Evolutionary conservation across 31 red algal species (phyloP).

Genomic region (Asparagopsis taxiformis): DNA sequence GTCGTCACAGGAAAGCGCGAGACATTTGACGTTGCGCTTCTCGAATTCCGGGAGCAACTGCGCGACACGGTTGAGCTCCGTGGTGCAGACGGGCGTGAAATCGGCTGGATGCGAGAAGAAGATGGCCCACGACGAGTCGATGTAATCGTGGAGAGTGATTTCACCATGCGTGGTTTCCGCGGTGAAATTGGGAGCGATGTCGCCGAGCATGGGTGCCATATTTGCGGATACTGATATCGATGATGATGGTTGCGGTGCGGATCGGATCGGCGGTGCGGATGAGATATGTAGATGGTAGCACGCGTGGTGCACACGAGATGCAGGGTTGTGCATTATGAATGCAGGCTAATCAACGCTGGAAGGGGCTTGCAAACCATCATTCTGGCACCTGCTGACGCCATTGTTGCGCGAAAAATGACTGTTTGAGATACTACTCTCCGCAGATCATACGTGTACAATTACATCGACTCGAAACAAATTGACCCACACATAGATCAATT

Average conservation of each 20-base stretch:
- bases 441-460: no score
- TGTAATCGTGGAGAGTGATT: background rate
- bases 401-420: no score
- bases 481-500: no score
- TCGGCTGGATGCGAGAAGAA: conserved; percentile 81
- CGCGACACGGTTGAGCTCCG: conserved; percentile 71
- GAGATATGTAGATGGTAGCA: no score
- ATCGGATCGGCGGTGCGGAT: background rate
- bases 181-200: background rate
- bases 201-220: background rate
- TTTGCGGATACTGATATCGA: background rate
- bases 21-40: conserved; percentile 53
- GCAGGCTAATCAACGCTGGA: no score
- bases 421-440: no score
- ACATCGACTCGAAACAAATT: no score
- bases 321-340: no score
- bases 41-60: conserved; percentile 68
- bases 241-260: background rate
- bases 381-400: no score
- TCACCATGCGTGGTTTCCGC: background rate
- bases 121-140: background rate
- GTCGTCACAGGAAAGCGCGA: conserved; percentile 63
- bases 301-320: no score
- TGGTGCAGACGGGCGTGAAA: conserved; percentile 93
- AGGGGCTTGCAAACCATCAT: no score